Conservation (phyloP, 768 basidiomycete genomes). For the Stropharia rugosoannulata region DNA sequence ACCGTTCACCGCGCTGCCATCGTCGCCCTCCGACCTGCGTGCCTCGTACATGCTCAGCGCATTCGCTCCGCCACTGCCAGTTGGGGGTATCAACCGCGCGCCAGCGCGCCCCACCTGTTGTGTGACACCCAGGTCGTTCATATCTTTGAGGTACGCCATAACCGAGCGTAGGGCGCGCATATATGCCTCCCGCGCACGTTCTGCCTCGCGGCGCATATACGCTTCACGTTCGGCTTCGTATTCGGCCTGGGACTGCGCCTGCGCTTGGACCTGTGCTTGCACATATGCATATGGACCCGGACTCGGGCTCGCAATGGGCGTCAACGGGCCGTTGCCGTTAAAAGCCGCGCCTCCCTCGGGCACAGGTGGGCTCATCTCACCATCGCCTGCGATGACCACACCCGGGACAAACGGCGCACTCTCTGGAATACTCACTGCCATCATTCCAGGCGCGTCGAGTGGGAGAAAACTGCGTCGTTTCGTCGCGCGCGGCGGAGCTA, state of each 20-base stretch:
- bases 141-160: slow-evolving; percentile 94
- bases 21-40: slow-evolving; percentile 6
- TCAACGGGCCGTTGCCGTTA: too few species aligned
- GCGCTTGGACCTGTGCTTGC: too few species aligned
- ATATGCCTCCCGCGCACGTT: slow-evolving; percentile 67
- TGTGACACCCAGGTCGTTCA: slow-evolving; percentile 84
- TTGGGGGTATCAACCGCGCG: slow-evolving; percentile 1
- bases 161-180: slow-evolving; percentile 84
- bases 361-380: slow-evolving; percentile 27
- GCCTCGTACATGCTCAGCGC: slow-evolving; percentile 54
- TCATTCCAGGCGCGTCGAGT: slow-evolving; percentile 60
- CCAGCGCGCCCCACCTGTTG: slow-evolving; percentile 42
- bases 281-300: too few species aligned
- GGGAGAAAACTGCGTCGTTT: slow-evolving; percentile 91
- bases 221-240: slow-evolving; percentile 42
- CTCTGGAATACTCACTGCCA: slow-evolving; percentile 57
- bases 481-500: slow-evolving; percentile 45
- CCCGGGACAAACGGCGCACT: slow-evolving; percentile 59
- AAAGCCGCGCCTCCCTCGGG: too few species aligned
- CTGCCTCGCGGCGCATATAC: slow-evolving; percentile 63
- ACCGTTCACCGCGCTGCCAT: not conserved
- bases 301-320: too few species aligned
- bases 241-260: slow-evolving; percentile 37
- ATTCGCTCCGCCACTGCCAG: slow-evolving; percentile 17
- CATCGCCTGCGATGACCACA: slow-evolving; percentile 37